Base-by-base conservation (phyloP, 805 yeast genomes). In the Candida pini region DNA sequence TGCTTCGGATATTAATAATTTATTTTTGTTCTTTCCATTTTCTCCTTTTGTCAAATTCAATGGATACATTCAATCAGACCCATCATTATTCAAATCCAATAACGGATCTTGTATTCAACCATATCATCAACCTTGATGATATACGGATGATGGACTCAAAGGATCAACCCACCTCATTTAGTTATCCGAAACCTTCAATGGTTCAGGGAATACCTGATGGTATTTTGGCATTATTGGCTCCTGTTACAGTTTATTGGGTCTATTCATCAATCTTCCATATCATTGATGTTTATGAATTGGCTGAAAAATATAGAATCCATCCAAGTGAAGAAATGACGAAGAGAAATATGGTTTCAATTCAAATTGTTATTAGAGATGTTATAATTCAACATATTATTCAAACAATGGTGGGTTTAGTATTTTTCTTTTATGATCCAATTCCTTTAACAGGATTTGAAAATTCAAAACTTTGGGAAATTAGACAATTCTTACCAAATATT, bases 241-340 rank as follows among this genome's bases (percentile, higher is more conserved):
- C 98, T 1, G 72, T 92, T 4, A 65, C 78, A 3, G 88, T 81
- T 3, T 92, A 92, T 58, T 92, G 97, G 97, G 38, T 62, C 2
- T 76, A 78, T 48, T 82, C 95, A 3, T 51, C 73, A 18, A 59
- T 84, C 42, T 92, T 84, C 70, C 87, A 81, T 53, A 40, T 81
- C 7, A 62, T 89, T 33, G 97, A 92, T 57, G 71, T 70, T 28
- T 75, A 70, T 46, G 74, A 85, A 53, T 63, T 87, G 44, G 86
- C 89, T 28, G 96, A 85, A 51, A 66, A 71, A 54, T 87, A 85
- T 62, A 71, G 97, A 46, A 87, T 92, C 34, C 98, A 92, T 58
- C 89, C 97, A 15, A 78, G 89, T 25, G 94, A 82, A 48, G 97
- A 90, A 56, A 86, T 87, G 37, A 49, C 67, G 21, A 55, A 72